Percentiles rank a stretch among this genome's conserved stretches.
Evolutionary conservation across 768 basidiomycete species (phyloP).

Genomic region (Coprinopsis marcescibilis): DNA sequence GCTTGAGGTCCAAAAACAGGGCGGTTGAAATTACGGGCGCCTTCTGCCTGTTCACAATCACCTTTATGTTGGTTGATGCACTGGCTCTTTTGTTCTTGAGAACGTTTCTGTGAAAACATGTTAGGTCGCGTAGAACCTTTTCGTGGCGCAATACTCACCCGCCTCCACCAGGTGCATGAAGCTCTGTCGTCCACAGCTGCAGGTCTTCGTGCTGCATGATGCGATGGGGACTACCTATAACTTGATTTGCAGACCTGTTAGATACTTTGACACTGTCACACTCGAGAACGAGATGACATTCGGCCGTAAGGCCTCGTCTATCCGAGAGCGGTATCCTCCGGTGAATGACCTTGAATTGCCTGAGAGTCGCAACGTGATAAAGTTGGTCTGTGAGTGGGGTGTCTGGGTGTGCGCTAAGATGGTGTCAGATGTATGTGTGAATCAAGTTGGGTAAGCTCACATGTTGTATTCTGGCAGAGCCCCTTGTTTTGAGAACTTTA

Average conservation of each 20-base stretch:
- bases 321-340: constrained; percentile 41
- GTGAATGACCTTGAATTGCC: constrained; percentile 45
- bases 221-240: constrained; percentile 41
- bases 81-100: constrained; percentile 15
- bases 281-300: constrained; percentile 46
- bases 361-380: constrained; percentile 20
- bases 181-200: constrained; percentile 48
- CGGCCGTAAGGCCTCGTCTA: not conserved
- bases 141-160: constrained; percentile 40
- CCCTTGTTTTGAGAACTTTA: constrained; percentile 48
- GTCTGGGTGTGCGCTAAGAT: not conserved
- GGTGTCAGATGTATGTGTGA: not conserved
- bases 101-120: constrained; percentile 40
- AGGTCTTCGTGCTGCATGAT: constrained; percentile 39
- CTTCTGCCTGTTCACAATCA: not conserved
- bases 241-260: constrained; percentile 36
- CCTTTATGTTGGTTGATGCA: too few relatives aligned
- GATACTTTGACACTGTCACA: constrained; percentile 22
- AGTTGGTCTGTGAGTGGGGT: not conserved
- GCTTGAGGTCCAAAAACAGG: not conserved
- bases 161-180: constrained; percentile 50
- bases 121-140: constrained; percentile 17
- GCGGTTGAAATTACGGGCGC: too few relatives aligned
- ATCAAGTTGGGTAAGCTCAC: not conserved
- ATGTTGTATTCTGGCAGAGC: constrained; percentile 38